Evolutionary conservation across 768 basidiomycete genomes (phyloP), one percentile per base, ranked within the genome.

Genomic region (Podaxis sp.): DNA sequence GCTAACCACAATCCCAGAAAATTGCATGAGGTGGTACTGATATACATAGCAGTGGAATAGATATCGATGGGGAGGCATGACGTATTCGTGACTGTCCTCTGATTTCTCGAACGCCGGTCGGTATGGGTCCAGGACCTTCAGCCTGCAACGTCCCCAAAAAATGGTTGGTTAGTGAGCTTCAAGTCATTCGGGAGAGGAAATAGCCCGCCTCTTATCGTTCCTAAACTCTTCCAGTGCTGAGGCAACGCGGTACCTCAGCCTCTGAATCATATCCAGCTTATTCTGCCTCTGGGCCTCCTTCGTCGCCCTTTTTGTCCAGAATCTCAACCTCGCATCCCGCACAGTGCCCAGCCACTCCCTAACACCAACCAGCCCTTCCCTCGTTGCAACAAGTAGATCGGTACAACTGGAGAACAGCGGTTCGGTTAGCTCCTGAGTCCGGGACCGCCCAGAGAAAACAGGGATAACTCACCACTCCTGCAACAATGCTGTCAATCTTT

Each of bases 21-120:
- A 73, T 56, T 78, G 79, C 24, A 80, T 74, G 33, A 82, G 69
- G 65, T 82, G 83, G 65, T 82, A 84, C 60, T 93, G 88, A 70
- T 89, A 91, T 30, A 89, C 82, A 66, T 87, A 92, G 55, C 87
- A 89, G 60, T 90, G 77, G 66, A 93, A 93, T 7, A 93, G 75
- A 69, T 87, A 85, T 44, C 86, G 83, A 72, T 91, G 90, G 0
- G 86, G 83, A 0, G 84, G 85, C 12, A 79, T 73, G 33, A 62
- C 62, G n/a, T 46, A 36, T 12, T 61, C 40, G 6, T 82, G 80
- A 44, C 58, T 57, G 15, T 65, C 66, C 60, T 30, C 59, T 64
- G 15, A 64, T 56, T 50, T 67, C 36, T 82, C 79, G 57, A 90
- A 84, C 0, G 79, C 77, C 11, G 74, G 69, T 4, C 81, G 77